These are phyloP conservation scores for Leptosphaerulina australis DNA, from an alignment of 2,329 filamentous ascomycete species.

Conservation along the genomic window DNA sequence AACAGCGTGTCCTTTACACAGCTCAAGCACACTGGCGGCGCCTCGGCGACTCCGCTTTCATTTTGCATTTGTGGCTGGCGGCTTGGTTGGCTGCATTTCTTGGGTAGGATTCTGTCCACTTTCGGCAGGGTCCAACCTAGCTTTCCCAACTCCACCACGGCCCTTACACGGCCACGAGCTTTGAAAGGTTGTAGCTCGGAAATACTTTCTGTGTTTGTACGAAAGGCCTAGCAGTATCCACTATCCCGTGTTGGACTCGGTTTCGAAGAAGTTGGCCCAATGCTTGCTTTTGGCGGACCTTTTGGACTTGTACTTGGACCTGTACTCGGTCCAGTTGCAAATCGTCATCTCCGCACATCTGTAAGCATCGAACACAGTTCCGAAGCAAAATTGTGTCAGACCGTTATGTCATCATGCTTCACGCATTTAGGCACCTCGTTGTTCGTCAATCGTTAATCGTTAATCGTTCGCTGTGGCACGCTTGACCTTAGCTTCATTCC, in stretches of 20 bases:
- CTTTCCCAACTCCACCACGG: not conserved
- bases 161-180: not conserved
- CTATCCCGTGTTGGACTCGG: too few relatives aligned
- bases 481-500: not conserved
- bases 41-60: conserved; percentile 15
- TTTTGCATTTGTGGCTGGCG: not conserved
- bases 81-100: not conserved
- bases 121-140: conserved; percentile 2
- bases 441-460: conserved; percentile 4
- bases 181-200: not conserved
- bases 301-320: too few relatives aligned
- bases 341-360: conserved; percentile 12
- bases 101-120: not conserved
- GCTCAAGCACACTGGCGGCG: conserved; percentile 2
- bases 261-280: too few relatives aligned
- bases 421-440: not conserved
- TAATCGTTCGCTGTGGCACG: conserved; percentile 7
- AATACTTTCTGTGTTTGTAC: too few relatives aligned
- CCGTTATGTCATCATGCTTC: not conserved
- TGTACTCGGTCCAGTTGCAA: too few relatives aligned
- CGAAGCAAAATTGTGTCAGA: too few relatives aligned
- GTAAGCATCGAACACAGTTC: not conserved
- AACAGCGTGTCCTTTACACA: conserved; percentile 1
- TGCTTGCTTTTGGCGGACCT: too few relatives aligned
- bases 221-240: not conserved